Base-by-base conservation (phyloP, 495 filamentous ascomycete genomes). In the Annulohypoxylon stygium region DNA sequence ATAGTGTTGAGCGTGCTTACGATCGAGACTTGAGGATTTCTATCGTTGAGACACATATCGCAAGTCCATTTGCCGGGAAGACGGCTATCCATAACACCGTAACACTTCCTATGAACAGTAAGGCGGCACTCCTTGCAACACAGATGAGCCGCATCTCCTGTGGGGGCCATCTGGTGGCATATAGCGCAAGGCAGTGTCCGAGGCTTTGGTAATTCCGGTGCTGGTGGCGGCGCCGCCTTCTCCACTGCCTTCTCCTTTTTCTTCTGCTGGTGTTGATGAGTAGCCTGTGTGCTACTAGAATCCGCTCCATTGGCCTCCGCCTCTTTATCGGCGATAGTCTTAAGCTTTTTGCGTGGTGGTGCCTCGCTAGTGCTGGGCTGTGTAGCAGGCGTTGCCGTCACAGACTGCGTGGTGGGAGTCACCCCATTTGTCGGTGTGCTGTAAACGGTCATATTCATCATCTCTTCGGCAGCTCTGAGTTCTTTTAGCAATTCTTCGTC, bases 31-130 rank as follows among this genome's bases (percentile, higher is more conserved):
- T 91, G 88, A 3, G 93, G 93, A 67, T 88, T 93, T 74, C 93
- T 92, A 75, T 99, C 96, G 77, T 99, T 99, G 11, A 89, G 84
- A 82, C 96, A 99, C 88, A 93, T 95, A 81, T 99, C 96, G 80
- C 96, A 99, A 18, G 92, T 86, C 96, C 96, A 99, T 81, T 97
- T 97, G 59, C 86, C 87, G 30, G 86, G 85, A 45, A 88, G 88
- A n/a, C 90, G 88, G 51, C 86, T 86, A 30, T 93, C 90, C 2
- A 88, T 80, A 34, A 98, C 86, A 16, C 96, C 96, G 79, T 98
- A 99, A 79, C 96, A 99, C 63, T 90, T 90, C 48, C 92, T 90
- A 79, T 99, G 96, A n/a, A 99, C 95, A 0, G 94, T 93, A 75
- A 99, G 83, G 53, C 93, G 91, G 78, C 96, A 99, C 75, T 95